Percentiles rank a stretch among this genome's conserved stretches.
Conservation (phyloP, 371 early-diverging fungal genomes). For the Mucor plumbeus region DNA sequence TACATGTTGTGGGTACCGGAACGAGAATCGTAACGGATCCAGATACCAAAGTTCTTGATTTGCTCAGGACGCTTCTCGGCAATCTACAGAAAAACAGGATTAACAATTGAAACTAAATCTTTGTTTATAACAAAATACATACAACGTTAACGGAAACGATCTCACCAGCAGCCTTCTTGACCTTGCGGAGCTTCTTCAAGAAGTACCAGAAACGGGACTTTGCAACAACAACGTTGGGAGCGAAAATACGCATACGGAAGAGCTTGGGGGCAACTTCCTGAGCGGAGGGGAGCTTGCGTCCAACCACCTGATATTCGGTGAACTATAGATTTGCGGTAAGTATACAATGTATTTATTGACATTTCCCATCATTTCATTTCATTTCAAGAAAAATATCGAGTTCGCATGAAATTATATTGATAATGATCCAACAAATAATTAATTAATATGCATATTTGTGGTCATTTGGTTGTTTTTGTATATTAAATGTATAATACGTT, state of each 20-base stretch:
- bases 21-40: conserved; percentile 99
- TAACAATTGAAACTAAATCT: not conserved
- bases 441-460: too few relatives aligned
- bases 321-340: conserved; percentile 45
- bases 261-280: conserved; percentile 95
- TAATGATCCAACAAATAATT: too few relatives aligned
- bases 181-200: conserved; percentile 98
- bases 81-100: conserved; percentile 63
- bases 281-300: conserved; percentile 94
- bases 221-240: conserved; percentile 98
- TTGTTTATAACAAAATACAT: conserved; percentile 16
- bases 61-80: conserved; percentile 91
- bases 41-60: conserved; percentile 99
- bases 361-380: not conserved
- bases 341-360: not conserved
- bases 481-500: too few relatives aligned
- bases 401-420: not conserved
- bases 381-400: not conserved
- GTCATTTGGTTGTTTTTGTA: not conserved
- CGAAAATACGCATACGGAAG: conserved; percentile 98
- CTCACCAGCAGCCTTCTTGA: conserved; percentile 98
- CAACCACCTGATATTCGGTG: conserved; percentile 87
- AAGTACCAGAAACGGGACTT: conserved; percentile 99
- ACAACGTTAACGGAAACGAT: conserved; percentile 97
- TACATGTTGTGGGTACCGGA: conserved; percentile 99